Conservation (phyloP, 2,329 filamentous ascomycete species). For the Nannizziopsis arthrosporioides region DNA sequence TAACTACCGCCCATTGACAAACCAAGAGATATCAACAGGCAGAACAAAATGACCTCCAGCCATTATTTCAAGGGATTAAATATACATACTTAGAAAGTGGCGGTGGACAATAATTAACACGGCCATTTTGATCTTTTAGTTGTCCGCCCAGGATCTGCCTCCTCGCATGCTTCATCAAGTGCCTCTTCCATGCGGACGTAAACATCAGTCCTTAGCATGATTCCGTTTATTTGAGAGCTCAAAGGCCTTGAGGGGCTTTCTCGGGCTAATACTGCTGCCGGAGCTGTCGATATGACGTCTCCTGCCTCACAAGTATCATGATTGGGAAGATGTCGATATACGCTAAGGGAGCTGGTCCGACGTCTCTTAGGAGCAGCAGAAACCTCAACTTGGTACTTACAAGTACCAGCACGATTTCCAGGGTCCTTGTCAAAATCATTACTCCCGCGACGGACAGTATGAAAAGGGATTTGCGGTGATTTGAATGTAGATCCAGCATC, state of each 20-base stretch:
- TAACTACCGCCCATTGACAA: no score
- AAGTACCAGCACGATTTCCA: not conserved
- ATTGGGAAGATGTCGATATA: not conserved
- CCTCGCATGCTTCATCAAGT: slow-evolving; percentile 1
- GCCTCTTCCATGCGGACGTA: slow-evolving; percentile 14
- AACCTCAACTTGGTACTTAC: slow-evolving; percentile 15
- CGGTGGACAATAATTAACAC: not conserved
- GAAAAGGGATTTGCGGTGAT: not conserved
- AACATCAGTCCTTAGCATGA: slow-evolving; percentile 17
- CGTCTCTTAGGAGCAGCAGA: slow-evolving; percentile 3
- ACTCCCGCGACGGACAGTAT: not conserved
- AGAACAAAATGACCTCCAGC: no score
- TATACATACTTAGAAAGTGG: no score
- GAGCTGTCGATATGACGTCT: not conserved
- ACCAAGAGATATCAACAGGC: no score
- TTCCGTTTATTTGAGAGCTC: not conserved
- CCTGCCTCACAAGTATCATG: not conserved
- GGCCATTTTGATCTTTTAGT: slow-evolving; percentile 7
- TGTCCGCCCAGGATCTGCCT: not conserved
- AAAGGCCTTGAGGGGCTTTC: not conserved
- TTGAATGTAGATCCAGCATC: not conserved
- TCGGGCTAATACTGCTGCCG: not conserved
- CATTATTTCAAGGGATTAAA: no score
- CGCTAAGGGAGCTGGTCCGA: slow-evolving; percentile 1
- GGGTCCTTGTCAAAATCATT: slow-evolving; percentile 5